These are phyloP conservation scores for Akebia trifoliata DNA, from an alignment of 164 flowering plant species.

Conservation along the genomic window DNA sequence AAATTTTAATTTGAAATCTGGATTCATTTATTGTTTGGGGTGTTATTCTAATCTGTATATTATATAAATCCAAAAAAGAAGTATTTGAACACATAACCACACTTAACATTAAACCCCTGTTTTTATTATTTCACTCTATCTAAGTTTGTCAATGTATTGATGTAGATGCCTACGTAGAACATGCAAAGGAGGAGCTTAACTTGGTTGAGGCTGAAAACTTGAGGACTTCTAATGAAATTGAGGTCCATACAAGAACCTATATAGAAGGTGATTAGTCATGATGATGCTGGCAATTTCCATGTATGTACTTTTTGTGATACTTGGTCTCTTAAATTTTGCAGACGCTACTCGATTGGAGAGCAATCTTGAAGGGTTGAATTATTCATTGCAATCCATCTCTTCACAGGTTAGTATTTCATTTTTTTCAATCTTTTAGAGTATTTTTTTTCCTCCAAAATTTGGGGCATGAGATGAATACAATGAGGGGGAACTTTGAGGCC, in stretches of 20 bases:
- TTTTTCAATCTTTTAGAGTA: neutral
- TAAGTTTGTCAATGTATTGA: constrained; percentile 2
- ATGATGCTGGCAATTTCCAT: neutral
- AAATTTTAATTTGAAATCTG: neutral
- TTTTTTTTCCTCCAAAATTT: too few species aligned
- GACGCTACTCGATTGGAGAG: constrained; percentile 42
- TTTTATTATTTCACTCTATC: neutral
- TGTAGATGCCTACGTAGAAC: constrained; percentile 40
- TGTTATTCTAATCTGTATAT: neutral
- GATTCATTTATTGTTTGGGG: neutral
- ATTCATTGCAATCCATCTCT: constrained; percentile 28
- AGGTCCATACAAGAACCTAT: constrained; percentile 31
- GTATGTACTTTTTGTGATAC: neutral
- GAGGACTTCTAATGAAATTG: constrained; percentile 39
- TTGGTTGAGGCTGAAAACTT: constrained; percentile 36
- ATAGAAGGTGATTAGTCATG: constrained; percentile 33
- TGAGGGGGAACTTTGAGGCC: too few species aligned
- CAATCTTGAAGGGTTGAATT: constrained; percentile 40
- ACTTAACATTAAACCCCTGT: neutral
- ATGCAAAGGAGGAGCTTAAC: constrained; percentile 37
- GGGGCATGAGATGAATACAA: too few species aligned
- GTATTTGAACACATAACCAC: neutral
- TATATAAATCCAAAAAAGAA: neutral
- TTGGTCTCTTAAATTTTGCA: constrained; percentile 15
- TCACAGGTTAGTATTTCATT: constrained; percentile 37